phyloP scores from a whole-genome alignment of 495 filamentous ascomycete species.

The Penicillium steckii region DNA sequence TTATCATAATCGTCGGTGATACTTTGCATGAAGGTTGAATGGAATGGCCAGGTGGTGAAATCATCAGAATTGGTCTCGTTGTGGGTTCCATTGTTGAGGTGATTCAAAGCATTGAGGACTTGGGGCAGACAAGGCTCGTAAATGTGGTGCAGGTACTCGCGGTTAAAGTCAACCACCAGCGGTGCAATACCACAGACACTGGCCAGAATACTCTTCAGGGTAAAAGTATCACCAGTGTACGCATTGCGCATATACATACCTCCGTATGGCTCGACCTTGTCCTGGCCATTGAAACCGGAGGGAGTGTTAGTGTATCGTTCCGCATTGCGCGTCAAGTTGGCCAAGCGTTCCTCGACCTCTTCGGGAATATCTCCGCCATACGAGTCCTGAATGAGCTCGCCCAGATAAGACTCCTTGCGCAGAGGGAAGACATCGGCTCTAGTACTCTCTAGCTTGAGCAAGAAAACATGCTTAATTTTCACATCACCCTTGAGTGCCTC shows the following conservation, averaged over 20 bases:
- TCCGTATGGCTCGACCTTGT: slow-evolving; percentile 24
- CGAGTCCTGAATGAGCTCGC: slow-evolving; percentile 24
- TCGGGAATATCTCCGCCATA: slow-evolving; percentile 22
- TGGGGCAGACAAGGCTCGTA: slow-evolving; percentile 47
- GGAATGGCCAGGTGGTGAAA: slow-evolving; percentile 26
- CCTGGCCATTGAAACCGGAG: slow-evolving; percentile 13
- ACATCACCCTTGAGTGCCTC: slow-evolving; percentile 28
- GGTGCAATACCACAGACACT: slow-evolving; percentile 40
- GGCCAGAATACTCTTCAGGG: slow-evolving; percentile 40
- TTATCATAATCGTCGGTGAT: slow-evolving; percentile 26
- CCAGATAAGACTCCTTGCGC: slow-evolving; percentile 29
- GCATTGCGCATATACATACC: slow-evolving; percentile 37
- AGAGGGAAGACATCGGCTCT: slow-evolving; percentile 45
- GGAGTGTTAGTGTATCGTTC: slow-evolving; percentile 32
- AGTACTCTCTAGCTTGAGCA: slow-evolving; percentile 44
- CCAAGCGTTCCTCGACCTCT: slow-evolving; percentile 26
- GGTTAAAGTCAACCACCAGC: slow-evolving; percentile 41
- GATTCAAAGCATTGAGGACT: slow-evolving; percentile 31
- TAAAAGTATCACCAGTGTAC: slow-evolving; percentile 37
- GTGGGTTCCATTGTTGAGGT: slow-evolving; percentile 23
- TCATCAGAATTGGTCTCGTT: slow-evolving; percentile 15
- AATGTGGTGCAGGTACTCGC: slow-evolving; percentile 36
- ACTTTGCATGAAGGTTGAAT: slow-evolving; percentile 33
- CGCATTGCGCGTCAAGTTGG: slow-evolving; percentile 33
- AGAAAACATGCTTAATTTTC: slow-evolving; percentile 37